These are phyloP conservation scores for Chenopodium suecicum DNA, from an alignment of 148 eudicot genomes.

Conservation along the genomic window DNA sequence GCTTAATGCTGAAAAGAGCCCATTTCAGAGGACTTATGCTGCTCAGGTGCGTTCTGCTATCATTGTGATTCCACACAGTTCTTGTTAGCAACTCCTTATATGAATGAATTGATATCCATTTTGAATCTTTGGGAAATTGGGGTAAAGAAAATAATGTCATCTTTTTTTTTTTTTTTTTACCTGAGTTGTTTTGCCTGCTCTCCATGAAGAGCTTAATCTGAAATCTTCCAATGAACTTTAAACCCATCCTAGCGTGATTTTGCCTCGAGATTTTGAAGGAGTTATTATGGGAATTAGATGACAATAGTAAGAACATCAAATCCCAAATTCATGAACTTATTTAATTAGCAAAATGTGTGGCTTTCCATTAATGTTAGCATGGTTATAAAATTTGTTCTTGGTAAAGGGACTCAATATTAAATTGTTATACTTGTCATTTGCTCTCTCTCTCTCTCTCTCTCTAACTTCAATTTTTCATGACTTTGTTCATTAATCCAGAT, in stretches of 20 bases:
- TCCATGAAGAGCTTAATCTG: neutral
- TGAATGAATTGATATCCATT: neutral
- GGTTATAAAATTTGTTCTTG: neutral
- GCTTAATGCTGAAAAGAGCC: conserved; percentile 89
- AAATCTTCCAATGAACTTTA: neutral
- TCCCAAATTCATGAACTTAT: neutral
- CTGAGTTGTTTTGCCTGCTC: neutral
- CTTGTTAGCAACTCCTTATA: neutral
- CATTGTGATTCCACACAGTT: neutral
- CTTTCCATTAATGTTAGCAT: neutral
- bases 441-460: too few relatives aligned
- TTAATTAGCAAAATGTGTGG: neutral
- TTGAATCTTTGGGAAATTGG: neutral
- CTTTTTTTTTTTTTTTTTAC: neutral
- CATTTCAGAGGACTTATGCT: conserved; percentile 86
- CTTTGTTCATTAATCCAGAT: conserved; percentile 36
- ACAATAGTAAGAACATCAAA: neutral
- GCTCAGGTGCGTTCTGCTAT: conserved; percentile 59
- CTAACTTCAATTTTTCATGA: neutral
- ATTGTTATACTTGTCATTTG: neutral
- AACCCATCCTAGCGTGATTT: neutral
- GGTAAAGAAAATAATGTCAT: neutral
- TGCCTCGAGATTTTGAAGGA: neutral
- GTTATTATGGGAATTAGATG: neutral
- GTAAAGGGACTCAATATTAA: neutral